Evolutionary conservation across 306 rosid genomes (phyloP), one percentile per base, ranked within the genome.

Genomic region (Echinosophora koreensis): DNA sequence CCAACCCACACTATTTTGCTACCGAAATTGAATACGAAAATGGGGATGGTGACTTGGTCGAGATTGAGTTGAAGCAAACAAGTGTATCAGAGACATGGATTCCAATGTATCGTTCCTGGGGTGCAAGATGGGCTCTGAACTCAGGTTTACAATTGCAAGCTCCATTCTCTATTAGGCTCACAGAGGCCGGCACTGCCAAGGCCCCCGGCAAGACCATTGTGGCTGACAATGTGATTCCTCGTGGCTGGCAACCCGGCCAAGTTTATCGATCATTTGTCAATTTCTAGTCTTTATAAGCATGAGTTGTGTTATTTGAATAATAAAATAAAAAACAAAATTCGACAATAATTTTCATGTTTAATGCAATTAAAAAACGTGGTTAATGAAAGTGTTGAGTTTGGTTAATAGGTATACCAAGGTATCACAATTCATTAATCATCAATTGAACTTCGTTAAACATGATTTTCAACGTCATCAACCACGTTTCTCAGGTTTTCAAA

Each of bases 81-180:
- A 2, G 5, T 5, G 80, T 60, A 67, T 63, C 78, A 2, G 14
- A 51, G 28, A 16, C 85, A 8, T 88, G 96, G 96, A 22, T 49
- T 66, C 81, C 85, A 32, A 87, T 90, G 96, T 61, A 38, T 12
- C 85, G 82, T 57, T 90, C 91, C 0, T 88, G 96, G 96, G 96
- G 96, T 41, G 89, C 93, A 18, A 84, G 79, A 42, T 91, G 93
- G 96, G 79, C 83, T 28, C 79, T 91, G 16, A 54, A 78, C 60
- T 3, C 35, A 0, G 88, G 91, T 59, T 66, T 65, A 3, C 0
- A 27, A 0, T 37, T 89, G 15, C 49, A 60, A 18, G 77, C 88
- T 3, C 91, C 96, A 0, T 84, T 89, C 83, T 87, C 93, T 4
- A n/a, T 89, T 64, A 80, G 65, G 49, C 81, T 89, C 46, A 84